These are phyloP conservation scores for Syzygium syzygioides DNA, from an alignment of 441 rosid genomes.

Conservation along the genomic window DNA sequence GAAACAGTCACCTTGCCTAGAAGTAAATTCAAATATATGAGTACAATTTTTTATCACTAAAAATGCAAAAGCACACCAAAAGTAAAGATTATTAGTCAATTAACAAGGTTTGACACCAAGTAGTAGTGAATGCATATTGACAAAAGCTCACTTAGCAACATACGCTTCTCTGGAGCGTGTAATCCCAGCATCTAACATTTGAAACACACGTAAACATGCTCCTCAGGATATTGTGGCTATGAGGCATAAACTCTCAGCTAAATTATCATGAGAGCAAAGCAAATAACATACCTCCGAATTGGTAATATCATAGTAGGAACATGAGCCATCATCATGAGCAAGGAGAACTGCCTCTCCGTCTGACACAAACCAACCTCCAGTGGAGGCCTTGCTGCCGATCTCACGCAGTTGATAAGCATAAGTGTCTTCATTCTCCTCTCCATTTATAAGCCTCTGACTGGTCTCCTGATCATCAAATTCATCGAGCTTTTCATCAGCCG, in stretches of 20 bases:
- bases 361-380: constrained; percentile 98
- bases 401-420: constrained; percentile 46
- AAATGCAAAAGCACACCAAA: not conserved
- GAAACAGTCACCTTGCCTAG: not conserved
- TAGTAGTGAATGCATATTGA: not conserved
- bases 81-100: not conserved
- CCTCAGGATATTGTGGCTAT: not conserved
- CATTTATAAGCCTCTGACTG: constrained; percentile 25
- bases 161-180: not conserved
- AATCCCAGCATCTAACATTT: not conserved
- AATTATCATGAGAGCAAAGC: not conserved
- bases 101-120: not conserved
- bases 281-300: constrained; percentile 64
- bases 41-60: not conserved
- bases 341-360: constrained; percentile 95
- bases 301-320: constrained; percentile 79
- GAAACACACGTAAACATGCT: not conserved
- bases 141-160: not conserved
- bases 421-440: constrained; percentile 54
- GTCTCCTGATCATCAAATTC: constrained; percentile 82
- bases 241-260: not conserved
- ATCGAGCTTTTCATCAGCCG: constrained; percentile 70
- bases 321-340: constrained; percentile 86
- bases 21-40: not conserved
- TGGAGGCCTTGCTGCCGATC: constrained; percentile 60